Percentiles rank a stretch among this genome's conserved stretches.
Conservation (phyloP, 2,329 filamentous ascomycete species). For the Cladosporium colombiae region DNA sequence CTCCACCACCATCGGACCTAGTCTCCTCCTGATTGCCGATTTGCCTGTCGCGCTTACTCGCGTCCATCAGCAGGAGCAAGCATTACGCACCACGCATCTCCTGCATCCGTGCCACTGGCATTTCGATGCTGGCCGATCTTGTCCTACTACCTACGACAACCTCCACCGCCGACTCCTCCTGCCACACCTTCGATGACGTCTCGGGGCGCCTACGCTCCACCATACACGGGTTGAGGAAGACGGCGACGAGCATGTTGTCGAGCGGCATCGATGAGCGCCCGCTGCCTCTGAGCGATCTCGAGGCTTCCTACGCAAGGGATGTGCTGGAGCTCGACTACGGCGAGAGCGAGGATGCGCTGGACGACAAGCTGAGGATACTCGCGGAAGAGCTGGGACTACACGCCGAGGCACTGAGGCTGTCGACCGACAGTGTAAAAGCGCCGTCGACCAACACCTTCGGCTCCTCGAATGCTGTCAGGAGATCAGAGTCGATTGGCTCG, state of each 20-base stretch:
- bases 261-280: constrained; percentile 16
- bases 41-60: constrained; percentile 10
- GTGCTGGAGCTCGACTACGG: constrained; percentile 34
- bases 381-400: constrained; percentile 35
- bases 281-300: constrained; percentile 14
- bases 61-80: background rate
- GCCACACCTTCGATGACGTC: constrained; percentile 18
- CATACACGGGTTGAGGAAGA: constrained; percentile 8
- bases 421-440: constrained; percentile 19
- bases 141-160: constrained; percentile 8
- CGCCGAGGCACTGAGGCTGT: constrained; percentile 16
- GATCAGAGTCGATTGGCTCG: constrained; percentile 37
- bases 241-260: constrained; percentile 18
- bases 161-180: constrained; percentile 1
- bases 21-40: background rate
- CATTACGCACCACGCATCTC: background rate
- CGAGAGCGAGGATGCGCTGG: constrained; percentile 34
- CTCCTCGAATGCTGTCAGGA: constrained; percentile 24
- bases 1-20: constrained; percentile 12
- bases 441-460: constrained; percentile 24
- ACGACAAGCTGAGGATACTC: constrained; percentile 29
- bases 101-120: background rate
- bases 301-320: constrained; percentile 29
- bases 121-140: constrained; percentile 10
- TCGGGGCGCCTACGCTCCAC: constrained; percentile 12